Percentiles rank a stretch among this genome's conserved stretches.
Conservation (phyloP, 2,329 filamentous ascomycete genomes). For the Didymella segeticola region DNA sequence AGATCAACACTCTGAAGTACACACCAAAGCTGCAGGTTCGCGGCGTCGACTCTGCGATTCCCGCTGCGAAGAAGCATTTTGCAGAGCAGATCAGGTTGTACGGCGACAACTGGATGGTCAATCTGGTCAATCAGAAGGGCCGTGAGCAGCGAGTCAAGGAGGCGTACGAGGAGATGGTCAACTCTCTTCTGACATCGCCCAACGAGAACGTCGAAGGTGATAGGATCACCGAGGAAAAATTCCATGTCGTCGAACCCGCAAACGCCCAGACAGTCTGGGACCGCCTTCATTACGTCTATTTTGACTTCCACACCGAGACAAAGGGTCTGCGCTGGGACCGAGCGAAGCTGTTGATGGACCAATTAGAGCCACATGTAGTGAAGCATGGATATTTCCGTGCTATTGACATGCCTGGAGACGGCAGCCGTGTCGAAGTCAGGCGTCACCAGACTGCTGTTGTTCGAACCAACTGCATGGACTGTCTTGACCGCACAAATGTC, state of each 20-base stretch:
- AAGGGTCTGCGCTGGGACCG: constrained; percentile 95
- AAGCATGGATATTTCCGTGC: constrained; percentile 92
- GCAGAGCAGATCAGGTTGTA: constrained; percentile 92
- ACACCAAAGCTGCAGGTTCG: constrained; percentile 89
- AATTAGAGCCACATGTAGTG: constrained; percentile 75
- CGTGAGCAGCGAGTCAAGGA: constrained; percentile 88
- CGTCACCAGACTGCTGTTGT: constrained; percentile 87
- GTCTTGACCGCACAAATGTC: constrained; percentile 95
- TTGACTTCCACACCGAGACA: constrained; percentile 98
- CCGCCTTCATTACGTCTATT: constrained; percentile 93
- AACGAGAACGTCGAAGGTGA: constrained; percentile 71
- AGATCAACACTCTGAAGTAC: constrained; percentile 92
- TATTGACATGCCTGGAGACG: constrained; percentile 79
- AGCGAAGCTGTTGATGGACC: constrained; percentile 83
- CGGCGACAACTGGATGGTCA: constrained; percentile 96
- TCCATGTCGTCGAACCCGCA: constrained; percentile 74
- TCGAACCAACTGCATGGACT: constrained; percentile 99
- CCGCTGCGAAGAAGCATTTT: constrained; percentile 86
- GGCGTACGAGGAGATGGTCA: constrained; percentile 90
- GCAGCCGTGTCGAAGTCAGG: constrained; percentile 79
- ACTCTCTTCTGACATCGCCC: constrained; percentile 73
- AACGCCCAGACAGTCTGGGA: constrained; percentile 72
- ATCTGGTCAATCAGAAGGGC: constrained; percentile 95
- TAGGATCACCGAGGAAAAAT: constrained; percentile 75
- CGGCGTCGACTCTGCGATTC: constrained; percentile 78